Conservation (phyloP, 2,329 filamentous ascomycete genomes). For the Aspergillus tanneri region DNA sequence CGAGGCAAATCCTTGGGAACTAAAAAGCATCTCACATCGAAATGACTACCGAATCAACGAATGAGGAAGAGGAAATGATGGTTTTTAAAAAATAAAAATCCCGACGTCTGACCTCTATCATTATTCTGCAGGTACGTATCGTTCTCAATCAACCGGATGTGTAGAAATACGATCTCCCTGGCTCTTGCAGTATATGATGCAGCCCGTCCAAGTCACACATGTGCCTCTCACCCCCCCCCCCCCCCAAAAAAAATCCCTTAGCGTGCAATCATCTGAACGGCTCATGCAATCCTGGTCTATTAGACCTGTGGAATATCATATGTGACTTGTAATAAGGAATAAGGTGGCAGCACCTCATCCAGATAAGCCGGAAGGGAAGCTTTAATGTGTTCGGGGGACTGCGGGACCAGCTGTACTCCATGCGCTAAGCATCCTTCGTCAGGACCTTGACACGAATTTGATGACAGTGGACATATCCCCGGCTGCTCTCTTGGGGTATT, state of each 20-base stretch:
- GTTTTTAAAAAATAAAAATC: too few species aligned
- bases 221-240: neutral
- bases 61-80: neutral
- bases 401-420: neutral
- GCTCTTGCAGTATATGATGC: constrained; percentile 8
- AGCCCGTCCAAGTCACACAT: constrained; percentile 12
- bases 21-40: neutral
- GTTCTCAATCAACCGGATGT: constrained; percentile 3
- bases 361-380: too few species aligned
- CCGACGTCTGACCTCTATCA: neutral
- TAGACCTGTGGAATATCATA: constrained; percentile 11
- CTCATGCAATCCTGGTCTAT: neutral
- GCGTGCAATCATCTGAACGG: neutral
- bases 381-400: neutral
- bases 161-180: constrained; percentile 1
- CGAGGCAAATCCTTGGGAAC: neutral
- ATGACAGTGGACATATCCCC: neutral
- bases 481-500: neutral
- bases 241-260: neutral
- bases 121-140: constrained; percentile 13
- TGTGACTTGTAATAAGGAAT: constrained; percentile 16
- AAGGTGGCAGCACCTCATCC: too few species aligned
- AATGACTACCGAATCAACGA: neutral
- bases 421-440: neutral
- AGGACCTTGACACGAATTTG: neutral